Percentiles rank a stretch among this genome's conserved stretches.
Evolutionary conservation across 371 early-diverging fungal species (phyloP).

Genomic region (Mucor saturninus): DNA sequence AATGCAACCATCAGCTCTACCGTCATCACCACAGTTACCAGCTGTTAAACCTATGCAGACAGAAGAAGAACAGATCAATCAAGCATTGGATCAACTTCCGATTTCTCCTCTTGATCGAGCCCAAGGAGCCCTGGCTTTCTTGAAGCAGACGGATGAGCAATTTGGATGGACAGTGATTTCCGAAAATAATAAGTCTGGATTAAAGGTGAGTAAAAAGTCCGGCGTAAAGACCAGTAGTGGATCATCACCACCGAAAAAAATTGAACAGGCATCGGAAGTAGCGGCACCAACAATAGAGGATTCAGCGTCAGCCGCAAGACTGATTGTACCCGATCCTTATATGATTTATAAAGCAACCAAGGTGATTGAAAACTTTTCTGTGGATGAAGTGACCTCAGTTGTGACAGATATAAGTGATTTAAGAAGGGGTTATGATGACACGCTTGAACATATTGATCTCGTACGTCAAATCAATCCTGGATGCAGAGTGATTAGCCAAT

Average conservation of each 20-base stretch:
- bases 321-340: conserved; percentile 56
- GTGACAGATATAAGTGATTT: conserved; percentile 49
- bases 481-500: conserved; percentile 48
- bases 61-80: conserved; percentile 3
- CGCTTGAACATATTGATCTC: conserved; percentile 47
- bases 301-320: background rate
- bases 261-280: background rate
- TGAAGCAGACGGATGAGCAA: conserved; percentile 42
- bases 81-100: conserved; percentile 9
- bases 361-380: conserved; percentile 62
- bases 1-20: background rate
- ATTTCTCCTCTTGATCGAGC: conserved; percentile 36
- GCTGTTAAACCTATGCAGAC: background rate
- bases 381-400: conserved; percentile 60
- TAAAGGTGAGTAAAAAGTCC: conserved; percentile 50
- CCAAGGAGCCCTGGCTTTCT: conserved; percentile 35
- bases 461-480: conserved; percentile 42
- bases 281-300: background rate
- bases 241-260: background rate
- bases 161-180: conserved; percentile 58
- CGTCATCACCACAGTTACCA: background rate
- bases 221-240: conserved; percentile 21
- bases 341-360: conserved; percentile 58
- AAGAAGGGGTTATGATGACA: conserved; percentile 48
- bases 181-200: conserved; percentile 47